Base-by-base conservation (phyloP, 495 filamentous ascomycete species). In the Astrothelium macrocarpum region DNA sequence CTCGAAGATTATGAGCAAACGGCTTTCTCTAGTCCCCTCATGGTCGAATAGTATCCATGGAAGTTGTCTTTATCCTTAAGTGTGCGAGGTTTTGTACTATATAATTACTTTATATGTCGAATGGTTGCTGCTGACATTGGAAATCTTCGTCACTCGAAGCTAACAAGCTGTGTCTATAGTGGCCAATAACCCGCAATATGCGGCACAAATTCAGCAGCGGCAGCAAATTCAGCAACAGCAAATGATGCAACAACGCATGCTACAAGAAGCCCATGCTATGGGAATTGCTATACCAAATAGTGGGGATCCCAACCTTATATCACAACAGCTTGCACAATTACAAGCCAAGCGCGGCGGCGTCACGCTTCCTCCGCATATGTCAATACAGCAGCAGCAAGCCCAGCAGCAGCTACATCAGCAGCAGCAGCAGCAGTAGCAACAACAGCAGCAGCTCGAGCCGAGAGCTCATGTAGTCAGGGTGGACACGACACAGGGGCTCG, bases 231-330 rank as follows among this genome's bases (percentile, higher is more conserved):
- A 39, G 5, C 34, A 39, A 14, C 34, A 39, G 25, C 49, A 56
- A 29, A 43, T 59, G 20, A 56, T 71, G 56, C 78, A 74, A 59
- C 72, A 72, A 29, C 67, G 67, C 34, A 75, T 76, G 53, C 73
- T 69, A 43, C 74, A 76, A 9, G 64, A 66, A 45, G 65, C 65
- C 12, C 70, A 71, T 34, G 64, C 61, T 18, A 62, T 62, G 36
- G 61, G 39, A 31, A 62, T 62, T 28, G 14, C 16, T 18, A 20
- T 62, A 42, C 34, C 60, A 32, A 62, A 62, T 26, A 32, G 42
- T 29, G 34, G 7, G 2, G 12, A 10, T 29, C 61, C 28, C 43
- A 26, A 12, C 29, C 32, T 59, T 23, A 7, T 23, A 29, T 4
- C 56, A 7, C 11, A 26, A 23, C 56, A 59, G 20, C 12, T 59